Conservation (phyloP, 2,329 filamentous ascomycete species). For the Aspergillus novofumigatus region DNA sequence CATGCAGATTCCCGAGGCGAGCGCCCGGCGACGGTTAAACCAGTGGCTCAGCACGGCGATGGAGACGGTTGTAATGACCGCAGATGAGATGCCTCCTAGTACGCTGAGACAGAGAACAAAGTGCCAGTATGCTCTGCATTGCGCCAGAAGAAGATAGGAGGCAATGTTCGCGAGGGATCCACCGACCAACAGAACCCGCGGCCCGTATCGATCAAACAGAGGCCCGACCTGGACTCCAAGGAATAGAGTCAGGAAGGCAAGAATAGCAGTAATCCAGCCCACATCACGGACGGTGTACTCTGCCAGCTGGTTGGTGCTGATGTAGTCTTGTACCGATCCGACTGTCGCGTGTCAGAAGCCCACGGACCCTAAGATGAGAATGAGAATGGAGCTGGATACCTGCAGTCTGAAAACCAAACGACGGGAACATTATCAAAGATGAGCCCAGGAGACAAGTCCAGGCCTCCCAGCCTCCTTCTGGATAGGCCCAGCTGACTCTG, state of each 20-base stretch:
- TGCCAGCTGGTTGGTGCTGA: slow-evolving; percentile 43
- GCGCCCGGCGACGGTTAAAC: slow-evolving; percentile 35
- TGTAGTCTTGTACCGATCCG: slow-evolving; percentile 48
- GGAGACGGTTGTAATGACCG: slow-evolving; percentile 34
- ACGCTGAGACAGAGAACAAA: slow-evolving; percentile 41
- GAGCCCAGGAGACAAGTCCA: slow-evolving; percentile 34
- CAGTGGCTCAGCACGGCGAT: slow-evolving; percentile 39
- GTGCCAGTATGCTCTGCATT: slow-evolving; percentile 48
- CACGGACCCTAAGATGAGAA: too few relatives aligned
- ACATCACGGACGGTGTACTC: slow-evolving; percentile 43
- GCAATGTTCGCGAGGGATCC: slow-evolving; percentile 37
- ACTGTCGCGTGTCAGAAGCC: slow-evolving; percentile 23
- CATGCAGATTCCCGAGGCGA: slow-evolving; percentile 40
- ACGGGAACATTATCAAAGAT: slow-evolving; percentile 35
- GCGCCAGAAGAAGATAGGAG: slow-evolving; percentile 45
- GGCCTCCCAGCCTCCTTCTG: slow-evolving; percentile 30
- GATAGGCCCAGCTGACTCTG: slow-evolving; percentile 9
- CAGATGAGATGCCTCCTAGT: slow-evolving; percentile 32
- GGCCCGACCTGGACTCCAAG: slow-evolving; percentile 48
- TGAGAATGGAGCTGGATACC: slow-evolving; percentile 10
- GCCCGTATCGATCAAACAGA: slow-evolving; percentile 47
- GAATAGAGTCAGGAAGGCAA: slow-evolving; percentile 44
- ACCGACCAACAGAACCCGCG: slow-evolving; percentile 36
- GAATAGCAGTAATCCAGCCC: slow-evolving; percentile 49
- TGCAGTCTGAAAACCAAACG: slow-evolving; percentile 46